A percentile compares a stretch with the other conserved stretches of the same genome.
Conservation (phyloP, 768 basidiomycete species). For the Pisolithus sp. region DNA sequence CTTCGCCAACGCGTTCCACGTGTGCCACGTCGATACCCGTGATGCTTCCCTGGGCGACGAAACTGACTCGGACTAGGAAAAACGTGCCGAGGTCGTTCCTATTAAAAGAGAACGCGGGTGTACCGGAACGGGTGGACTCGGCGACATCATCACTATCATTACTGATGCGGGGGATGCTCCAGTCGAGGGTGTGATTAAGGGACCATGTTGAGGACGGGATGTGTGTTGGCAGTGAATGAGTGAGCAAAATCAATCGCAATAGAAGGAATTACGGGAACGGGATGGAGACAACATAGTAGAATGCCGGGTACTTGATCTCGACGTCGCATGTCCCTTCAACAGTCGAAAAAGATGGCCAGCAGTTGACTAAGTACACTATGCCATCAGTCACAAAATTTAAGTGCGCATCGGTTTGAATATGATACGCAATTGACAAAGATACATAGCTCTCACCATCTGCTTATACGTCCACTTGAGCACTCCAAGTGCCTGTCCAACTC, state of each 20-base stretch:
- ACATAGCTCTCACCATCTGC: slow-evolving; percentile 89
- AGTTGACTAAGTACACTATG: slow-evolving; percentile 60
- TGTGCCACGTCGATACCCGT: too few species aligned
- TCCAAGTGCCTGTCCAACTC: slow-evolving; percentile 76
- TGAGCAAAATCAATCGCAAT: slow-evolving; percentile 14
- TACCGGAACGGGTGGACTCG: slow-evolving; percentile 53
- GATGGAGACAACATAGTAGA: slow-evolving; percentile 83
- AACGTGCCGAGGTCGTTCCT: too few species aligned
- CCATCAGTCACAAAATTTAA: not conserved
- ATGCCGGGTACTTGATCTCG: slow-evolving; percentile 70
- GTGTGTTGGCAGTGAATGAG: slow-evolving; percentile 69
- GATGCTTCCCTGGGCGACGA: slow-evolving; percentile 15
- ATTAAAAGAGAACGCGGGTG: slow-evolving; percentile 72
- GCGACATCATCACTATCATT: slow-evolving; percentile 33
- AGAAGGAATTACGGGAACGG: slow-evolving; percentile 67
- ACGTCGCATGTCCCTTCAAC: slow-evolving; percentile 92
- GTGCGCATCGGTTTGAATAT: slow-evolving; percentile 25
- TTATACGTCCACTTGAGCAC: slow-evolving; percentile 90
- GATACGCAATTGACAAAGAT: slow-evolving; percentile 69
- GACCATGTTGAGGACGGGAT: slow-evolving; percentile 55
- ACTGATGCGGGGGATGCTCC: slow-evolving; percentile 67
- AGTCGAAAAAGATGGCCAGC: slow-evolving; percentile 91
- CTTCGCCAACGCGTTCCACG: too few species aligned
- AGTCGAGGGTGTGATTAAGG: slow-evolving; percentile 81
- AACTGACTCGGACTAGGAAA: too few species aligned